Evolutionary conservation across 805 yeast genomes (phyloP), one percentile per base, ranked within the genome.

Genomic region (Zygosaccharomyces kombuchaensis): DNA sequence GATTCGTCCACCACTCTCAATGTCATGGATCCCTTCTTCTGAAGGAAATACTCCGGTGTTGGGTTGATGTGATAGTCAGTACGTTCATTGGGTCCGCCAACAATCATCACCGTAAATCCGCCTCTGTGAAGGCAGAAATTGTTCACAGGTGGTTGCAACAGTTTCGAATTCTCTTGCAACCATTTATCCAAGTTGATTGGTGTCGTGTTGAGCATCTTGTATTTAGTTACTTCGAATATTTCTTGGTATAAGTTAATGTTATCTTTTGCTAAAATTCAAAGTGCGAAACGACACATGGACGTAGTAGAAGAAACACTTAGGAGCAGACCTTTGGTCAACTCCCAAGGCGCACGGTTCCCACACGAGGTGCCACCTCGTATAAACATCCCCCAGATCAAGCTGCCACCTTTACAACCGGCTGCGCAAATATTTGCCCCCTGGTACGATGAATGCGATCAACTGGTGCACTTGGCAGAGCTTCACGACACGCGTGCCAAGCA

Each of bases 51-150:
- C 59, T 90, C 97, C 0, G 97, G 96, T 0, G 97, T 90, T 57
- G 87, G 95, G 60, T 90, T 90, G 40, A 90, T 78, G 60, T 90
- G 97, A 62, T 87, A 90, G 62, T 90, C 97, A 0, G 96, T 89
- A 47, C 97, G 74, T 58, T 83, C 95, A 63, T 90, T 90, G 3
- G 97, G 97, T 0, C 97, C 97, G 12, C 97, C 97, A 1, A 90
- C 95, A 42, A 89, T 81, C 96, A 90, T 90, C 30, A 89, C 88
- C 0, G 96, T 89, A 63, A 85, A 86, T 0, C 96, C 96, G 4
- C 95, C 96, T 39, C 89, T 73, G 65, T 90, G 96, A 23, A 90
- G 77, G 59, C 96, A 88, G 68, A 69, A 90, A 62, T 90, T 90
- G 65, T 88, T 88, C 27, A 90, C 96, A 1, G 97, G 97, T 1